These are phyloP conservation scores for Rhodotorula kratochvilovae DNA, from an alignment of 768 basidiomycete species.

Conservation along the genomic window DNA sequence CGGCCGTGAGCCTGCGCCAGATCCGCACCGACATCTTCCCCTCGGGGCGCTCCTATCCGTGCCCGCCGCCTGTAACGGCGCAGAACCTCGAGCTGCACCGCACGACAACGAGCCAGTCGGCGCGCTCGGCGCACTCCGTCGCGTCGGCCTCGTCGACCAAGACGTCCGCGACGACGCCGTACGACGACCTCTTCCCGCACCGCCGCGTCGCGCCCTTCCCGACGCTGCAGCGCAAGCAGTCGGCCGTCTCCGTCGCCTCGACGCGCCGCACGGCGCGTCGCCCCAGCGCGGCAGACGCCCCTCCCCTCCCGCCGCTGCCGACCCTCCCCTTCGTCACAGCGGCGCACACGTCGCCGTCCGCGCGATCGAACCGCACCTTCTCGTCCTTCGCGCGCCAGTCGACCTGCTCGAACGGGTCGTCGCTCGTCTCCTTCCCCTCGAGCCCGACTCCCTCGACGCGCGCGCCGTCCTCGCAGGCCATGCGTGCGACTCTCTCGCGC, in stretches of 20 bases:
- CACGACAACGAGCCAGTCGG: neutral
- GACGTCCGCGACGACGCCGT: neutral
- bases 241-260: neutral
- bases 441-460: neutral
- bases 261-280: neutral
- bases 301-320: conserved; percentile 3
- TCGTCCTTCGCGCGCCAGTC: conserved; percentile 26
- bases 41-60: neutral
- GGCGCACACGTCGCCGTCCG: neutral
- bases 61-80: neutral
- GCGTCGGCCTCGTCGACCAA: neutral
- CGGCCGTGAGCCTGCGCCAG: neutral
- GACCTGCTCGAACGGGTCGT: conserved; percentile 13
- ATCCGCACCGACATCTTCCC: conserved; percentile 2
- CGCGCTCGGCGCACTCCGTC: conserved; percentile 4
- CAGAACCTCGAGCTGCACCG: neutral
- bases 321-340: neutral
- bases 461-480: neutral
- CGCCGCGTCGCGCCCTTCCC: conserved; percentile 27
- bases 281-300: neutral
- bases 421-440: neutral
- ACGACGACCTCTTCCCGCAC: conserved; percentile 15
- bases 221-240: conserved; percentile 13
- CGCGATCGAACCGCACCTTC: conserved; percentile 21
- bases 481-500: neutral